Percentiles rank a stretch among this genome's conserved stretches.
phyloP scores from a whole-genome alignment of 805 yeast genomes.

The Pichia heedii region DNA sequence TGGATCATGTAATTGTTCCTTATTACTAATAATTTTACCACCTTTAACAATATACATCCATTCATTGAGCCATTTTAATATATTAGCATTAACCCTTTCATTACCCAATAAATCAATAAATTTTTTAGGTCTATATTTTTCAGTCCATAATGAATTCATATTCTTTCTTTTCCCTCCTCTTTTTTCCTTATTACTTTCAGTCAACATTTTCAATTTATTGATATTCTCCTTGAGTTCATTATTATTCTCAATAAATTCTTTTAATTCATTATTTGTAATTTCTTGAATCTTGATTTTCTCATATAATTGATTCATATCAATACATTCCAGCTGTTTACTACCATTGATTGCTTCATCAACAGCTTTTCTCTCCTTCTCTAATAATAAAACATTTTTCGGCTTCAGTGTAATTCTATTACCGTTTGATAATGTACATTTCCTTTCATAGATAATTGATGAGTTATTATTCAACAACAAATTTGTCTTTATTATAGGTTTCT shows the following conservation, averaged over 20 bases:
- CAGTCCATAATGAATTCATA: conserved; percentile 36
- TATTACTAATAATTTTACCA: conserved; percentile 8
- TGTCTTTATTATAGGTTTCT: neutral
- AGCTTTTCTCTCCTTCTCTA: neutral
- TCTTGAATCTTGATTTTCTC: conserved; percentile 19
- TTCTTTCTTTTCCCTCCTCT: neutral
- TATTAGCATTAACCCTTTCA: conserved; percentile 50
- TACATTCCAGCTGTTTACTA: neutral
- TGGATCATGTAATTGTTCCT: conserved; percentile 32
- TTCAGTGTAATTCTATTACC: conserved; percentile 18
- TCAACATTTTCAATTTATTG: neutral
- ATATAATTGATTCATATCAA: conserved; percentile 19
- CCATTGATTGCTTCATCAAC: neutral
- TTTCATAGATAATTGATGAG: conserved; percentile 1
- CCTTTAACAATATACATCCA: conserved; percentile 51
- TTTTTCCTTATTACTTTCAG: neutral
- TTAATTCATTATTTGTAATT: conserved; percentile 9
- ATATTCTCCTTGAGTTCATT: conserved; percentile 1
- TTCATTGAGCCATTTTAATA: conserved; percentile 54
- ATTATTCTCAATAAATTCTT: neutral
- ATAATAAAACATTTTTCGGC: conserved; percentile 9
- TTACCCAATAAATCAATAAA: conserved; percentile 64
- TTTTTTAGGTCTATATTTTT: conserved; percentile 57
- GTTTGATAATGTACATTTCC: conserved; percentile 15
- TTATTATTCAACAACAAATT: neutral